Conservation (phyloP, 257 asterid species). For the Handroanthus guayacan region DNA sequence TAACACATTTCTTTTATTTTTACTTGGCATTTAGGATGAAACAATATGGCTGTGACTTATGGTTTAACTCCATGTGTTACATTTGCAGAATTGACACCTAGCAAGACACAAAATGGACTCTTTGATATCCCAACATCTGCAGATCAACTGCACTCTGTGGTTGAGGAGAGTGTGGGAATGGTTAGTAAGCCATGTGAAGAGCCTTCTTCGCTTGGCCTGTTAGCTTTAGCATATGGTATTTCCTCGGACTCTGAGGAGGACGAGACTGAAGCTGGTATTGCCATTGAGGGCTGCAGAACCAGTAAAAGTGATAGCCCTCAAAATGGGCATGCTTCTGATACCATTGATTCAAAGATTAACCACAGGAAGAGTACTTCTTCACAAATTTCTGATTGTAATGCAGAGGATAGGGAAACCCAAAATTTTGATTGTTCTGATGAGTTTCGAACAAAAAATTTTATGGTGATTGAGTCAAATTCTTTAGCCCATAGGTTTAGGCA, state of each 20-base stretch:
- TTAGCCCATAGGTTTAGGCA: constrained; percentile 47
- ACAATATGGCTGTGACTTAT: constrained; percentile 8
- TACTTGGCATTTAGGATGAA: background rate
- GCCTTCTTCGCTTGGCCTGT: constrained; percentile 81
- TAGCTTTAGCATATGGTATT: constrained; percentile 84
- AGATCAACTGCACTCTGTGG: constrained; percentile 45
- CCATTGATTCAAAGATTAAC: constrained; percentile 31
- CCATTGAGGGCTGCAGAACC: constrained; percentile 40
- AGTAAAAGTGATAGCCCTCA: constrained; percentile 39
- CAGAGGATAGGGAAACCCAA: constrained; percentile 41
- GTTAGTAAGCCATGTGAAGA: constrained; percentile 47
- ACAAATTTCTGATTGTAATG: constrained; percentile 39
- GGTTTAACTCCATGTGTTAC: constrained; percentile 28
- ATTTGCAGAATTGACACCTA: constrained; percentile 50
- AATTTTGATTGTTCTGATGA: constrained; percentile 47
- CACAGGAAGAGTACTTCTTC: constrained; percentile 30
- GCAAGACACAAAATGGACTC: constrained; percentile 49
- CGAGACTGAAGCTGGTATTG: constrained; percentile 53
- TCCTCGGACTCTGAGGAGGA: constrained; percentile 89
- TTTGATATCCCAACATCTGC: constrained; percentile 50
- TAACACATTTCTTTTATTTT: background rate
- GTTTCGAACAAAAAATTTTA: constrained; percentile 38
- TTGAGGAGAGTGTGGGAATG: constrained; percentile 43
- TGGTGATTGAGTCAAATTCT: constrained; percentile 48
- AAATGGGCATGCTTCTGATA: constrained; percentile 39